A percentile compares a stretch with the other conserved stretches of the same genome.
Evolutionary conservation across 2,329 filamentous ascomycete species (phyloP).

Genomic region (Fusarium sulawesiense): DNA sequence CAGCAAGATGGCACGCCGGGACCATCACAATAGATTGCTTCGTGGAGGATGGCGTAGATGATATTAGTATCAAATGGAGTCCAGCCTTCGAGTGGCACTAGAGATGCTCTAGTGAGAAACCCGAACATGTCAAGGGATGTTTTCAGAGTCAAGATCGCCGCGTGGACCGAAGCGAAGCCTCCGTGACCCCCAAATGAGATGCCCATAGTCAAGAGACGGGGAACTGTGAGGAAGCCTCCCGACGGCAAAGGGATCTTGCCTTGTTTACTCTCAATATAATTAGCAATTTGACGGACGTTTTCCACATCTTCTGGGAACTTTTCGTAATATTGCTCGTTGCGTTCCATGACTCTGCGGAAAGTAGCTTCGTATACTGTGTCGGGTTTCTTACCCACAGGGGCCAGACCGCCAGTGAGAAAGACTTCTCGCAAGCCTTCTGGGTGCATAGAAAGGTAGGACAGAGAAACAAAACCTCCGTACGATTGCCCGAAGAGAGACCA

Average conservation of each 20-base stretch:
- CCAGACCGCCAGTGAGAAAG: conserved; percentile 86
- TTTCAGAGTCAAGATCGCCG: conserved; percentile 75
- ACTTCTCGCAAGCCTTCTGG: conserved; percentile 83
- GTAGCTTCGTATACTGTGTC: conserved; percentile 81
- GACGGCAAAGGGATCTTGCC: conserved; percentile 71
- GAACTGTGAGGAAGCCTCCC: conserved; percentile 77
- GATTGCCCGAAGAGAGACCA: conserved; percentile 93
- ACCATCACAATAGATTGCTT: conserved; percentile 85
- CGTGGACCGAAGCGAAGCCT: conserved; percentile 79
- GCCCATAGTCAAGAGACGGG: conserved; percentile 81
- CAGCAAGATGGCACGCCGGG: conserved; percentile 73
- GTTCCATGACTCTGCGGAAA: conserved; percentile 74
- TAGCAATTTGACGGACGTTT: conserved; percentile 73
- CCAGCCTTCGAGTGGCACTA: conserved; percentile 74
- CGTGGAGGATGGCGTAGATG: conserved; percentile 88
- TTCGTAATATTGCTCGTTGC: conserved; percentile 82
- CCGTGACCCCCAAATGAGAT: conserved; percentile 83
- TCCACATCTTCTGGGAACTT: conserved; percentile 87
- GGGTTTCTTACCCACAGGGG: conserved; percentile 76
- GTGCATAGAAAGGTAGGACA: conserved; percentile 85
- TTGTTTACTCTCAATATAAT: conserved; percentile 70
- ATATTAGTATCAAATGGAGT: conserved; percentile 79
- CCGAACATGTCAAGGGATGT: conserved; percentile 81
- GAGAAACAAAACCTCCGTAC: conserved; percentile 87
- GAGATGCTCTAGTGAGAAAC: conserved; percentile 77